Conservation (phyloP, 2,329 filamentous ascomycete genomes). For the Cryphonectria radicalis region DNA sequence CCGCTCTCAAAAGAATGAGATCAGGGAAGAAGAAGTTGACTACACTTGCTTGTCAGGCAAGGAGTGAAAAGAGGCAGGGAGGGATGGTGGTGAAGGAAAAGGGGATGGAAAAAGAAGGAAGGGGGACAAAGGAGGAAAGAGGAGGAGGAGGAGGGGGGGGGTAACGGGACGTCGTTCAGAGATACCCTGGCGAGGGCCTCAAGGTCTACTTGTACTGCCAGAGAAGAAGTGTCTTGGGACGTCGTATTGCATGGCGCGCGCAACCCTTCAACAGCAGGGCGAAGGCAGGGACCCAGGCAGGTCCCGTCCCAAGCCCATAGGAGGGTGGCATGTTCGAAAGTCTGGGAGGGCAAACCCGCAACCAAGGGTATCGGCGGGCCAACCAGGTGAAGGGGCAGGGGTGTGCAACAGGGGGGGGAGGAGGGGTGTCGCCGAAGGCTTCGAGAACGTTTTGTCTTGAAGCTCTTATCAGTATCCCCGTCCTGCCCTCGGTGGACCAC, state of each 20-base stretch:
- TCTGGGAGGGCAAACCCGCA: not conserved
- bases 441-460: conserved; percentile 7
- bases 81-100: not conserved
- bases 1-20: no score
- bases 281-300: not conserved
- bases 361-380: not conserved
- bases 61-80: not conserved
- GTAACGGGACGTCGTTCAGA: not conserved
- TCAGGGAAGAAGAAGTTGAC: not conserved
- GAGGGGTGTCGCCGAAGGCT: not conserved
- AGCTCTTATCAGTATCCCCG: conserved; percentile 11
- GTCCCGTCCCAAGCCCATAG: not conserved
- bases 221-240: not conserved
- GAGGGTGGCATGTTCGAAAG: not conserved
- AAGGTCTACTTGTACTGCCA: conserved; percentile 5
- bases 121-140: not conserved
- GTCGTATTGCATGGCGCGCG: not conserved
- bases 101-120: not conserved
- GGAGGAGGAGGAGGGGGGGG: not conserved
- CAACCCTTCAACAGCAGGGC: not conserved
- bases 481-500: conserved; percentile 7
- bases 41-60: conserved; percentile 7
- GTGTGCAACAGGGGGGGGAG: not conserved
- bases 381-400: conserved; percentile 6
- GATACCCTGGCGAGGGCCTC: not conserved